phyloP scores from a whole-genome alignment of 179 eudicot species.

The Carnegiea gigantea region DNA sequence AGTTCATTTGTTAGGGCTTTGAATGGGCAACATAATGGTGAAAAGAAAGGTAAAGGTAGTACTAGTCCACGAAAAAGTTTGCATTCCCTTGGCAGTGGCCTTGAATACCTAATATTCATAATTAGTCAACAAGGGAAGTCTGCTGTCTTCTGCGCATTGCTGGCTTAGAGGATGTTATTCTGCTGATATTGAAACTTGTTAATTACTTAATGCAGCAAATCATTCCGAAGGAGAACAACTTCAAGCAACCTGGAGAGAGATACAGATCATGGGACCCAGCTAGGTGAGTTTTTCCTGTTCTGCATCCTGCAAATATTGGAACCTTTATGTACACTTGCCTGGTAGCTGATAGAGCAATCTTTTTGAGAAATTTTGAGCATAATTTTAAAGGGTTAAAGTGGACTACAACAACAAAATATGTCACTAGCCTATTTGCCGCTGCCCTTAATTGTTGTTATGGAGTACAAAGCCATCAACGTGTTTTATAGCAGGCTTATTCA shows the following conservation, averaged over 20 bases:
- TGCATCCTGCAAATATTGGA: background rate
- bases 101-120: background rate
- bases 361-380: background rate
- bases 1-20: no score
- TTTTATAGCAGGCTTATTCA: background rate
- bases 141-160: background rate
- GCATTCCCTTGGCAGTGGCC: background rate
- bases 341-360: background rate
- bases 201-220: slow-evolving; percentile 46
- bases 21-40: background rate
- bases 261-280: slow-evolving; percentile 77
- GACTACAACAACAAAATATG: background rate
- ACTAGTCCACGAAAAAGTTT: background rate
- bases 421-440: no score
- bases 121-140: background rate
- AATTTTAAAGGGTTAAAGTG: no score
- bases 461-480: no score
- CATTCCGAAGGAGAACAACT: slow-evolving; percentile 88
- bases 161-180: background rate
- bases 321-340: background rate
- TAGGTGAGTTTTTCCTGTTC: slow-evolving; percentile 39
- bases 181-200: background rate
- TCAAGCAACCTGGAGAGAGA: slow-evolving; percentile 89
- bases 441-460: no score
- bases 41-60: background rate